Conservation (phyloP, 257 asterid species). For the Jacaranda copaia region DNA sequence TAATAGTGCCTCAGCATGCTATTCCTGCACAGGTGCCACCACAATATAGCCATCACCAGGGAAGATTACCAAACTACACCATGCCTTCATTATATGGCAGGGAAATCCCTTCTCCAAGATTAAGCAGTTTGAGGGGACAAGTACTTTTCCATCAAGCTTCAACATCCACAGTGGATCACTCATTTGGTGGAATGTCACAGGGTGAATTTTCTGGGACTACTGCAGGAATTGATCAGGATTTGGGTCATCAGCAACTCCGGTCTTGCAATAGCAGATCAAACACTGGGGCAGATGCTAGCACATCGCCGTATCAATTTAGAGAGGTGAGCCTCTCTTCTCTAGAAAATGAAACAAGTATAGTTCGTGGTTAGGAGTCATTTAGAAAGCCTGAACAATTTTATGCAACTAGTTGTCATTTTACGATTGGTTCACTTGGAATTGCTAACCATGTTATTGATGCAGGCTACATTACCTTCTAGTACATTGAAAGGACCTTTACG, state of each 20-base stretch:
- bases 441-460: slow-evolving; percentile 37
- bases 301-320: slow-evolving; percentile 47
- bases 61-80: slow-evolving; percentile 40
- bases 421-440: slow-evolving; percentile 12
- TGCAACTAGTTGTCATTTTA: background rate
- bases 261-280: slow-evolving; percentile 51
- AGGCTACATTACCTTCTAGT: slow-evolving; percentile 64
- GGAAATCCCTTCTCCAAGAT: slow-evolving; percentile 40
- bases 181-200: slow-evolving; percentile 41
- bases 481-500: slow-evolving; percentile 63
- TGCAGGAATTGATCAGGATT: slow-evolving; percentile 39
- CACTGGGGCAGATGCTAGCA: slow-evolving; percentile 47
- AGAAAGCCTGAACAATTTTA: slow-evolving; percentile 37
- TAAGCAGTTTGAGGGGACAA: slow-evolving; percentile 43
- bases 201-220: slow-evolving; percentile 43
- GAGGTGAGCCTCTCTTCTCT: slow-evolving; percentile 56
- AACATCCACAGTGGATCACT: slow-evolving; percentile 47
- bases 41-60: slow-evolving; percentile 39
- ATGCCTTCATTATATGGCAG: slow-evolving; percentile 30
- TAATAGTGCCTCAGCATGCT: slow-evolving; percentile 42
- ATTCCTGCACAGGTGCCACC: slow-evolving; percentile 38
- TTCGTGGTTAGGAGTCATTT: slow-evolving; percentile 51
- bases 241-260: slow-evolving; percentile 56
- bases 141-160: slow-evolving; percentile 53
- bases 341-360: slow-evolving; percentile 55